Base-by-base conservation (phyloP, 1,284 basidiomycete species). In the Moesziomyces sp. region DNA sequence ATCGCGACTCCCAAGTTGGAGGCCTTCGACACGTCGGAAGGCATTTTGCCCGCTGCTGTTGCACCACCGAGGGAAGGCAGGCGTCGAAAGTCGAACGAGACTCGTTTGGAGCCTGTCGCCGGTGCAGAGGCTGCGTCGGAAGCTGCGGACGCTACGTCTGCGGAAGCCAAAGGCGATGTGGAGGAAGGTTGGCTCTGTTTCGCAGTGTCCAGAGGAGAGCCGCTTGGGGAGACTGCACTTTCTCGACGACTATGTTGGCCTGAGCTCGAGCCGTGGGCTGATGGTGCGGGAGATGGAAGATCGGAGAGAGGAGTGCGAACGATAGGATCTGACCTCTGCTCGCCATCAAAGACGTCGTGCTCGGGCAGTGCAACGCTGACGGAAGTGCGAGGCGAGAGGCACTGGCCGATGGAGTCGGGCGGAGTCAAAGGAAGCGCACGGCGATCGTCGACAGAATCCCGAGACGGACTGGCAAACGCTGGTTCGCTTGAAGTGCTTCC, bases 41-140 rank as follows among this genome's bases (percentile, higher is more conserved):
- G 45, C 66, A 63, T 69, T 21, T 63, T 69, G 52, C 16, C 34
- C 5, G 59, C 38, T 40, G 58, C n/a, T 7, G 55, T 48, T 9
- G 48, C 44, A 30, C 47, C 35, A 19, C 48, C 40, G 24, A 69
- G 52, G 18, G 58, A 21, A 10, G 59, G 52, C n/a, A 63, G 38
- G 8, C 52, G 28, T 46, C 66, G 66, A 40, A 63, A 48, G 28
- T 69, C 66, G 52, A 69, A 63, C 18, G 66, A 63, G 18, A 69
- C 52, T 52, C 59, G 55, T 14, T 48, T 49, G 13, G 46, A 38
- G 28, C 58, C 46, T 19, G 51, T 18, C 7, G 56, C 38, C 0
- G 53, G 46, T 7, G 46, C 16, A 0, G 38, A 40, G 7, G 46
- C n/a, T 35, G 44, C n/a, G 19, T 65, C 56, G 13, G 51, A 19